Evolutionary conservation across 352 stramenopile genomes (phyloP), one percentile per base, ranked within the genome.

Genomic region (Globisporangium paroecandrum): DNA sequence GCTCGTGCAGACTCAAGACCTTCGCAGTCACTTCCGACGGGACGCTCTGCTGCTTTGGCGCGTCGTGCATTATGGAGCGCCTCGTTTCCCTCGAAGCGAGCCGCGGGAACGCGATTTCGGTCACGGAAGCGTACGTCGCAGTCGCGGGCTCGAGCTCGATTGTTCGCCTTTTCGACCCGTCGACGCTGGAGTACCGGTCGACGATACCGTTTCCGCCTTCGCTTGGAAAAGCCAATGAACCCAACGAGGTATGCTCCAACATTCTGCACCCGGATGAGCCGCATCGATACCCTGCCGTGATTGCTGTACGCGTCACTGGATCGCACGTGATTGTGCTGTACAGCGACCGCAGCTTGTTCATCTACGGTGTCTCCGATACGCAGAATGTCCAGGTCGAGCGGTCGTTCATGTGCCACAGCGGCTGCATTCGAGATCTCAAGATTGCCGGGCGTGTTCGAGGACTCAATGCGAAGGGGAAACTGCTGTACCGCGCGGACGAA

Each of bases 381-480:
- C 75, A 89, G 25, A 70, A 77, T 18, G 64, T 81, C 0, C 77
- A 74, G 18, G 67, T 86, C 6, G 76, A 93, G 38, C 83, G 83
- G 4, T 92, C 88, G 12, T 96, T 97, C 69, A 60, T 96, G 12
- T 91, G 90, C 59, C 89, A 97, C 62, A 91, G 81, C 54, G 86
- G 82, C 51, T 67, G 79, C 29, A 76, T 97, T 55, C 79, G 81
- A 15, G 89, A 91, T 24, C 25, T 97, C 55, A 72, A 83, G 62
- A 70, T 92, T 55, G 78, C 80, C 22, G 83, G 87, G 0, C 65
- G 65, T 27, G 65, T 83, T 3, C 72, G 70, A 65, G 85, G 85
- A 7, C 61, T 92, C 12, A 91, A 81, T 53, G 46, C 68, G 4
- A 85, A 81, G 60, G 83, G 82, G 1, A 91, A 89, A 49, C 27